Conservation (phyloP, 2,329 filamentous ascomycete species). For the Elsinoe australis region DNA sequence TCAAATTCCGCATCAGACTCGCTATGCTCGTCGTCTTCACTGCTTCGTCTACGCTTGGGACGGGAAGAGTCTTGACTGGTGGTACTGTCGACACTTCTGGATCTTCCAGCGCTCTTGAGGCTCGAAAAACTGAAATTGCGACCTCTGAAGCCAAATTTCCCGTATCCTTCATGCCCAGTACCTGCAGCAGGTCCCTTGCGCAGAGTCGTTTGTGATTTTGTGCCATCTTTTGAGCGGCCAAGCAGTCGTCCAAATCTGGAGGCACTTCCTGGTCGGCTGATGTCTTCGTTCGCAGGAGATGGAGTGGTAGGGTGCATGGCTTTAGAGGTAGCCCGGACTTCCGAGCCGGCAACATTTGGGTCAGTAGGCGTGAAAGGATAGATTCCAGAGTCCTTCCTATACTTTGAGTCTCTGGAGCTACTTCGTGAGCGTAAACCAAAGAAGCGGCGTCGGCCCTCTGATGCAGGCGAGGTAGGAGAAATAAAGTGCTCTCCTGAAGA, state of each 20-base stretch:
- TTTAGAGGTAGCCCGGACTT: no score
- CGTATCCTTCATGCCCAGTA: constrained; percentile 88
- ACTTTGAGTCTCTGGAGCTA: neutral
- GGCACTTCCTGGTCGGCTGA: constrained; percentile 10
- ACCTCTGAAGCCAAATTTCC: constrained; percentile 56
- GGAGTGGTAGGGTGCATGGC: neutral
- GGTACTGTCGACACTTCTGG: constrained; percentile 37
- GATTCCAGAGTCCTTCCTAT: constrained; percentile 7
- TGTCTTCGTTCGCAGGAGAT: constrained; percentile 5
- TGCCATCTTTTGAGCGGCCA: constrained; percentile 29
- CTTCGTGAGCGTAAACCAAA: constrained; percentile 30
- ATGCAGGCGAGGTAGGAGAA: constrained; percentile 25
- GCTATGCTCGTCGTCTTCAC: neutral
- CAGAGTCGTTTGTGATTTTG: constrained; percentile 48
- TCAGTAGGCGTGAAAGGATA: no score
- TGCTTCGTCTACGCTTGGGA: neutral
- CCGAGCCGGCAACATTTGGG: no score
- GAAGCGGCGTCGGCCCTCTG: constrained; percentile 34
- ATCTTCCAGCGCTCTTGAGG: constrained; percentile 40
- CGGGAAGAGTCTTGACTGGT: constrained; percentile 26
- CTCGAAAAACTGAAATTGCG: constrained; percentile 55
- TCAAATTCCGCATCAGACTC: neutral
- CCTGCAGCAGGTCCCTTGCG: constrained; percentile 79
- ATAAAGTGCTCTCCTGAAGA: constrained; percentile 41
- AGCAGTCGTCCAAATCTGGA: constrained; percentile 12